A percentile compares a stretch with the other conserved stretches of the same genome.
Evolutionary conservation across 768 basidiomycete genomes (phyloP).

Genomic region (Lentinula boryana): DNA sequence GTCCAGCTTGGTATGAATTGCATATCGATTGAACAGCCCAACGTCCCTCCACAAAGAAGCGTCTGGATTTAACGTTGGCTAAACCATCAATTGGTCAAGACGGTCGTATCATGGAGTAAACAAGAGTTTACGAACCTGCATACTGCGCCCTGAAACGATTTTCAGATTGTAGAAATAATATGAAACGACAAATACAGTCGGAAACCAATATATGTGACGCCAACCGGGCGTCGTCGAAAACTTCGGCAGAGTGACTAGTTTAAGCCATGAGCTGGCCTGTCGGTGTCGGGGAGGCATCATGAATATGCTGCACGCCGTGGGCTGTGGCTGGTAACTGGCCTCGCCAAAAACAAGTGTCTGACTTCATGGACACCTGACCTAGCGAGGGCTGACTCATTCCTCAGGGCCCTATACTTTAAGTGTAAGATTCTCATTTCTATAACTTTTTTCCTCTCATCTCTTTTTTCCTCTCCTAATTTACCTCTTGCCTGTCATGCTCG

Average conservation of each 20-base stretch:
- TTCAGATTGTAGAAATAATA: constrained; percentile 49
- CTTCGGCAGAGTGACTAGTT: background rate
- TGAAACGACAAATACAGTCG: constrained; percentile 40
- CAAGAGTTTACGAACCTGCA: constrained; percentile 49
- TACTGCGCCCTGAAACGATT: constrained; percentile 56
- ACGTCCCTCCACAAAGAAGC: constrained; percentile 56
- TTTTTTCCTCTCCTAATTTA: too few relatives aligned
- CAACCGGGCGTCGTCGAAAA: constrained; percentile 17
- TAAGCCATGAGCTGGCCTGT: background rate
- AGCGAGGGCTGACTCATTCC: too few relatives aligned
- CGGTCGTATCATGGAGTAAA: background rate
- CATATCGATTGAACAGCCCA: constrained; percentile 54
- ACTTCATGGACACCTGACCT: too few relatives aligned
- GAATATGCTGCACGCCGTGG: too few relatives aligned
- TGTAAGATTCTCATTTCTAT: too few relatives aligned
- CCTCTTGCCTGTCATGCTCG: too few relatives aligned
- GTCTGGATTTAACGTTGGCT: constrained; percentile 74
- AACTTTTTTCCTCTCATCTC: too few relatives aligned
- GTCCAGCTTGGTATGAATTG: constrained; percentile 26
- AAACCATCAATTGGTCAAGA: constrained; percentile 15
- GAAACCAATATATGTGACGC: constrained; percentile 51
- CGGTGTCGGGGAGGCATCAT: background rate
- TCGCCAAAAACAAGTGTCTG: too few relatives aligned
- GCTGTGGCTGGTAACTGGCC: too few relatives aligned
- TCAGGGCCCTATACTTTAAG: too few relatives aligned